Evolutionary conservation across 2,329 filamentous ascomycete species (phyloP), one percentile per base, ranked within the genome.

Genomic region (Endoconidiophora laricicola): DNA sequence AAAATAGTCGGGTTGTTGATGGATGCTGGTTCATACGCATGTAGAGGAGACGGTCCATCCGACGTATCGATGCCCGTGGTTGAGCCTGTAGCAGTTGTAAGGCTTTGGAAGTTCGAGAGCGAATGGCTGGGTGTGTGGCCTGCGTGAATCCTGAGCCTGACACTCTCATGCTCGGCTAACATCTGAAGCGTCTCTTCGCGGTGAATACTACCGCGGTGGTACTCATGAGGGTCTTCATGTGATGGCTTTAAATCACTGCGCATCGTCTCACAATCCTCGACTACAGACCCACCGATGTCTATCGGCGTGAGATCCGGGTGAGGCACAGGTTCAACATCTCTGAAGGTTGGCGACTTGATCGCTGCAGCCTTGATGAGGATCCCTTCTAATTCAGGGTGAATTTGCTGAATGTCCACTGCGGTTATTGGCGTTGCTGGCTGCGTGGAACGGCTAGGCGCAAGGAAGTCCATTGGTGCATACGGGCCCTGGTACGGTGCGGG

Each of bases 41-140:
- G 47, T 22, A 42, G 53, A 41, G 50, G 52, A 45, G 44, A 54
- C 37, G 23, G 49, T 24, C 44, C 54, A 49, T 50, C 52, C 43
- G 29, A 49, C 38, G 46, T 47, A 16, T 46, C 33, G 24, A 45
- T 44, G 18, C 39, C 47, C 16, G 43, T 43, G 6, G 43, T 52
- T 46, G n/a, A 50, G 26, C 43, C 33, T 12, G 49, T 55, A 24
- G 41, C 52, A 7, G 59, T 54, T 10, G 60, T 59, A 48, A 56
- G 57, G 23, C 58, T 69, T 10, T 66, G 66, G 14, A 76, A 61
- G 2, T 70, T 60, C 3, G 75, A 76, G 9, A 77, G 62, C 1
- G 74, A 76, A 58, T 78, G 75, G 46, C 69, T 78, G 5, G 76
- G 76, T 1, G 76, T 79, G 60, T 79, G 76, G 1, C 76, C 76